A percentile compares a stretch with the other conserved stretches of the same genome.
Evolutionary conservation across 1,284 basidiomycete species (phyloP).

Genomic region (Cryptococcus sp.): DNA sequence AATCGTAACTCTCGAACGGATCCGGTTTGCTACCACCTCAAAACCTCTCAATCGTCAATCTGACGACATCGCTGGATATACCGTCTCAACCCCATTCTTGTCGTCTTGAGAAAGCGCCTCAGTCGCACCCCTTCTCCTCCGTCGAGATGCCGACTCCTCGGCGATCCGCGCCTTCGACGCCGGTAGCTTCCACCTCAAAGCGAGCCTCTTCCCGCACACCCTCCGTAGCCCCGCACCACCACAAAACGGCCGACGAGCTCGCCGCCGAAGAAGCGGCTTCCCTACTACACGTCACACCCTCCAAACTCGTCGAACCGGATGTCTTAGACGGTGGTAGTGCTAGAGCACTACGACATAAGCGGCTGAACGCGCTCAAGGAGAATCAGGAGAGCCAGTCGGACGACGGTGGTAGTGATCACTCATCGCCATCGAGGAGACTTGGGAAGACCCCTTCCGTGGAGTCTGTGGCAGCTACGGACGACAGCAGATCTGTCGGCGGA

Average conservation of each 20-base stretch:
- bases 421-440: background rate
- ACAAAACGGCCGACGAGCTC: conserved; percentile 38
- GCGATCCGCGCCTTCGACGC: conserved; percentile 12
- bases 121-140: background rate
- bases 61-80: background rate
- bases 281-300: conserved; percentile 17
- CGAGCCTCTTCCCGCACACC: conserved; percentile 15
- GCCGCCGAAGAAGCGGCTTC: conserved; percentile 35
- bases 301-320: background rate
- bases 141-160: conserved; percentile 15
- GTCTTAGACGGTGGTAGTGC: conserved; percentile 19
- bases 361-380: conserved; percentile 19
- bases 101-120: background rate
- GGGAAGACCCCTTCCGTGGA: background rate
- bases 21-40: too few species aligned
- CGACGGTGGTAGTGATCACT: background rate
- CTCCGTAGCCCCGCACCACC: conserved; percentile 21
- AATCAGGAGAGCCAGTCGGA: conserved; percentile 2
- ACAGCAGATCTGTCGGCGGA: background rate
- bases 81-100: background rate
- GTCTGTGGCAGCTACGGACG: background rate
- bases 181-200: conserved; percentile 9
- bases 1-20: too few species aligned
- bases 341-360: conserved; percentile 18
- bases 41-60: too few species aligned